These are phyloP conservation scores for Aspergillus cejpii DNA, from an alignment of 2,329 filamentous ascomycete species.

Conservation along the genomic window DNA sequence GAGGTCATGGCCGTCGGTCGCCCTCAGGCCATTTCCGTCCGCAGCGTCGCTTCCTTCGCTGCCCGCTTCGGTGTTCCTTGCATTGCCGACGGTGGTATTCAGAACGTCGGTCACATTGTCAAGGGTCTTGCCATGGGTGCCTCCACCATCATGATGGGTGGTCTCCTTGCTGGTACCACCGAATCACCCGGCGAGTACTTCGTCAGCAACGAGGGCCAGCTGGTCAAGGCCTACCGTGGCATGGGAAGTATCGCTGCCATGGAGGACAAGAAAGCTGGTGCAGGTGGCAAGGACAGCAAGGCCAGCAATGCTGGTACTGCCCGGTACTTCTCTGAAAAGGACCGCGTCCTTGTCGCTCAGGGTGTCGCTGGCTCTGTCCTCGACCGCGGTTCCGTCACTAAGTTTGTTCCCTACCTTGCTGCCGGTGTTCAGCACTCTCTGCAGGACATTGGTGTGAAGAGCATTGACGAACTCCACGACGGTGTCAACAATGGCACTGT, in stretches of 20 bases:
- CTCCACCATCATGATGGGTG: constrained; percentile 98
- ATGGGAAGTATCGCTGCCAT: constrained; percentile 99
- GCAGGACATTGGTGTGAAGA: constrained; percentile 87
- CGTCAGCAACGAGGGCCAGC: constrained; percentile 90
- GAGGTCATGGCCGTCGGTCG: constrained; percentile 99
- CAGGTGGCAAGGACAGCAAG: constrained; percentile 61
- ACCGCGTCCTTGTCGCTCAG: constrained; percentile 89
- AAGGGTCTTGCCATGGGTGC: constrained; percentile 94
- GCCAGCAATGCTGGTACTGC: constrained; percentile 85
- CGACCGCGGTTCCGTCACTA: constrained; percentile 67
- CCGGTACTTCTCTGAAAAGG: constrained; percentile 96
- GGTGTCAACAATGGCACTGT: constrained; percentile 67
- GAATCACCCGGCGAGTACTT: constrained; percentile 97
- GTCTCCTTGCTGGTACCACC: constrained; percentile 90
- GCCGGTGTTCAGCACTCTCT: constrained; percentile 95
- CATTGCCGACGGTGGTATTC: constrained; percentile 95
- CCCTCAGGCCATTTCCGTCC: constrained; percentile 89
- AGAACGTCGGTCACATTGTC: constrained; percentile 98
- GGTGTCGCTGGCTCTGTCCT: constrained; percentile 72
- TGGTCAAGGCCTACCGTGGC: constrained; percentile 97
- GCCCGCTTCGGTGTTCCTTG: constrained; percentile 92
- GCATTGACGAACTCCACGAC: constrained; percentile 67
- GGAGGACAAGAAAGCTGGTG: constrained; percentile 95
- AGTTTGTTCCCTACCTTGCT: constrained; percentile 92
- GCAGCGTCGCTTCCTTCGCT: constrained; percentile 82